These are phyloP conservation scores for Teratosphaeria zuluensis DNA, from an alignment of 2,329 filamentous ascomycete species.

Conservation along the genomic window DNA sequence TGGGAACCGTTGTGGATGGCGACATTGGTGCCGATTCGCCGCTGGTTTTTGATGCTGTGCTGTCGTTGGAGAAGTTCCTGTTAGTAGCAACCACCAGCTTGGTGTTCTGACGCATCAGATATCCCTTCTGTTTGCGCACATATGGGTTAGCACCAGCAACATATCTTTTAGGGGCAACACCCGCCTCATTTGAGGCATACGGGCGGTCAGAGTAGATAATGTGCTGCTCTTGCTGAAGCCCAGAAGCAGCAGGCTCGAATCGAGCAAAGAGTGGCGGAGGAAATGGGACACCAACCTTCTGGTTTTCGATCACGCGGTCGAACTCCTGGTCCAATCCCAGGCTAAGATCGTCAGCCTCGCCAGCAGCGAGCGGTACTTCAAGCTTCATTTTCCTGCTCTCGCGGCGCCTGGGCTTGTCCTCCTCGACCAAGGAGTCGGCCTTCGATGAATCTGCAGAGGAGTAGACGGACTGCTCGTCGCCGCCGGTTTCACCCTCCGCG, in stretches of 20 bases:
- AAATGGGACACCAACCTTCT: slow-evolving; percentile 66
- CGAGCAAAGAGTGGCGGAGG: slow-evolving; percentile 11
- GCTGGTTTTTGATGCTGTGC: slow-evolving; percentile 33
- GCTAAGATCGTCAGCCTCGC: slow-evolving; percentile 64
- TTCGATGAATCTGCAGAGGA: slow-evolving; percentile 18
- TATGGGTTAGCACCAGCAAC: slow-evolving; percentile 32
- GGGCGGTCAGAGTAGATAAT: not conserved
- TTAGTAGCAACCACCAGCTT: slow-evolving; percentile 89
- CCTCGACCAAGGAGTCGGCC: slow-evolving; percentile 17
- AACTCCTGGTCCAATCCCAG: slow-evolving; percentile 87
- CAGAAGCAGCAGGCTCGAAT: slow-evolving; percentile 3
- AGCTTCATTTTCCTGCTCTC: slow-evolving; percentile 10
- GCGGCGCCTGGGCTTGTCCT: slow-evolving; percentile 5
- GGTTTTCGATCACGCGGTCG: slow-evolving; percentile 84
- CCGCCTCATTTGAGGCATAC: not conserved
- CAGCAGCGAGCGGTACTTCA: slow-evolving; percentile 63
- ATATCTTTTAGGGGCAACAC: not conserved
- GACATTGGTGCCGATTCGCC: slow-evolving; percentile 31
- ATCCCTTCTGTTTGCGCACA: slow-evolving; percentile 73
- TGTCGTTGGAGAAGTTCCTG: slow-evolving; percentile 39
- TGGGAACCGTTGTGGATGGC: slow-evolving; percentile 38
- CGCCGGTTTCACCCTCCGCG: not conserved
- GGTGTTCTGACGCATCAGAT: slow-evolving; percentile 96
- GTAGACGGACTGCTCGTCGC: slow-evolving; percentile 5
- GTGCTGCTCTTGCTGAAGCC: slow-evolving; percentile 2